phyloP scores from a whole-genome alignment of 352 stramenopile species.

The Globisporangium splendens region DNA sequence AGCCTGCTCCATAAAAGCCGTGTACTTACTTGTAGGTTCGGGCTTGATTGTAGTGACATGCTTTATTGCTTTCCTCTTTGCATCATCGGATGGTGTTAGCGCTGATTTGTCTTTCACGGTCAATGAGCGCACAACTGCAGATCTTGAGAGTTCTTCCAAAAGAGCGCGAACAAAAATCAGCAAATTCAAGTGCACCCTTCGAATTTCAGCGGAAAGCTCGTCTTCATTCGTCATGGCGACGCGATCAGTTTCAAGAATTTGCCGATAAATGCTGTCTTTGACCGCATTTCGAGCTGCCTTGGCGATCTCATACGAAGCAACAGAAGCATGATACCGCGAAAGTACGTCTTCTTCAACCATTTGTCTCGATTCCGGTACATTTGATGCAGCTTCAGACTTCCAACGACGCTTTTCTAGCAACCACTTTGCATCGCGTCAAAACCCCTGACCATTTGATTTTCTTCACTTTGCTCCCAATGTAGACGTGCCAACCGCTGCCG shows the following conservation, averaged over 20 bases:
- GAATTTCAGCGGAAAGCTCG: too few relatives aligned
- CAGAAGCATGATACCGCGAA: neutral
- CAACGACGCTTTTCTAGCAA: conserved; percentile 2
- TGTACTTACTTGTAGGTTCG: too few relatives aligned
- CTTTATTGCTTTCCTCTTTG: too few relatives aligned
- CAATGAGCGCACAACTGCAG: too few relatives aligned
- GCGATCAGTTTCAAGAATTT: conserved; percentile 5
- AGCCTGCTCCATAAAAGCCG: too few relatives aligned
- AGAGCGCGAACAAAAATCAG: too few relatives aligned
- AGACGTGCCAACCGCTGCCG: conserved; percentile 12
- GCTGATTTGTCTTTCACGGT: too few relatives aligned
- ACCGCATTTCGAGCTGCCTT: neutral
- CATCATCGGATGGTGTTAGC: too few relatives aligned
- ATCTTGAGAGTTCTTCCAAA: too few relatives aligned
- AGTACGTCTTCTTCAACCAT: conserved; percentile 12
- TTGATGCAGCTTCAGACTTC: neutral
- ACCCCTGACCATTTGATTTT: neutral
- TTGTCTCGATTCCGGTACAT: conserved; percentile 1
- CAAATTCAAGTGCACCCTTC: too few relatives aligned
- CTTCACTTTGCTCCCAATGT: conserved; percentile 7
- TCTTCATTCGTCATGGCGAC: too few relatives aligned
- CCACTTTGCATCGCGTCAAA: neutral
- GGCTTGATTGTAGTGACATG: too few relatives aligned
- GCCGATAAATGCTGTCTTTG: neutral
- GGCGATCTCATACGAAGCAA: neutral